Evolutionary conservation across 129 eudicot genomes (phyloP).

Genomic region (Daucus carota): DH1_v3.0 NC_030381.2:53542501-53543000

Average conservation of each 20-base stretch:
- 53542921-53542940: neutral
- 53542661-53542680: slow-evolving; percentile 70
- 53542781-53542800: slow-evolving; percentile 74
- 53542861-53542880: neutral
- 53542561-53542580: neutral
- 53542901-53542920: neutral
- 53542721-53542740: slow-evolving; percentile 92
- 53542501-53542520: neutral
- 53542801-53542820: slow-evolving; percentile 67
- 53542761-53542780: slow-evolving; percentile 95
- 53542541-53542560: neutral
- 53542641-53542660: slow-evolving; percentile 4
- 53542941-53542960: neutral
- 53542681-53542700: slow-evolving; percentile 98
- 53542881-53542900: slow-evolving; percentile 1
- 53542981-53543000: neutral
- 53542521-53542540: neutral
- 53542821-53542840: slow-evolving; percentile 57
- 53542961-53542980: neutral
- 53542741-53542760: slow-evolving; percentile 98
- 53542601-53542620: neutral
- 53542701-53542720: slow-evolving; percentile 66
- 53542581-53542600: neutral
- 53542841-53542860: slow-evolving; percentile 9
- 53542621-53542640: slow-evolving; percentile 2